Base-by-base conservation (phyloP, 2,329 filamentous ascomycete species). In the Fusarium sp. region DNA sequence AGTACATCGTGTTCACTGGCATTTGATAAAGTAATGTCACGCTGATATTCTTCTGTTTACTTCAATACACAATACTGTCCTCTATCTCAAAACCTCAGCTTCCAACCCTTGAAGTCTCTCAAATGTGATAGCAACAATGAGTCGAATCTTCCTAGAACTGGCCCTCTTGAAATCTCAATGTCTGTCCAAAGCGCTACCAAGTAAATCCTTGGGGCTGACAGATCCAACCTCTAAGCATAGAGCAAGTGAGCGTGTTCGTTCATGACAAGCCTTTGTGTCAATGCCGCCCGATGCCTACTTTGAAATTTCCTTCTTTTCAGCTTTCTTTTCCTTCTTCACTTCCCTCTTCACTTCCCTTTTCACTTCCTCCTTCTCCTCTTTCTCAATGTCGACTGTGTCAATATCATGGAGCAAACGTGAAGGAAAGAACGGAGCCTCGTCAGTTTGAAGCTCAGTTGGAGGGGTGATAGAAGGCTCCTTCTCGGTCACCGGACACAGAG, bases 401-500 rank as follows among this genome's bases (percentile, higher is more conserved):
- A 70, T 70, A 33, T 37, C 37, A 16, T 56, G 37, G 50, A 69
- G 53, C n/a, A 69, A 49, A 10, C 8, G 12, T 42, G 44, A 12
- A 3, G 72, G 51, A 16, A 54, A 28, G n/a, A 54, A 20, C 9
- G 62, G 62, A 18, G 69, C 34, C 15, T 71, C 69, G 0, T 63
- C 49, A 11, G 50, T 12, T 20, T 46, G 41, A 23, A 67, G 28
- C 44, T 71, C 61, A 16, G 49, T 23, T n/a, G 46, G 16, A 7
- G 57, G 49, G n/a, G n/a, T 30, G 13, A 44, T 28, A 28, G 57
- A 52, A 30, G 57, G 10, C 13, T 67, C 53, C 6, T 37, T 8
- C 13, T 37, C 41, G 1, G 66, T 50, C 8, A 73, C 61, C 11
- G 76, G 66, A 20, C 63, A 57, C 16, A 79, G 57, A 33, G 68